phyloP scores from a whole-genome alignment of 2,329 filamentous ascomycete species.

The Apiospora malaysiana region DNA sequence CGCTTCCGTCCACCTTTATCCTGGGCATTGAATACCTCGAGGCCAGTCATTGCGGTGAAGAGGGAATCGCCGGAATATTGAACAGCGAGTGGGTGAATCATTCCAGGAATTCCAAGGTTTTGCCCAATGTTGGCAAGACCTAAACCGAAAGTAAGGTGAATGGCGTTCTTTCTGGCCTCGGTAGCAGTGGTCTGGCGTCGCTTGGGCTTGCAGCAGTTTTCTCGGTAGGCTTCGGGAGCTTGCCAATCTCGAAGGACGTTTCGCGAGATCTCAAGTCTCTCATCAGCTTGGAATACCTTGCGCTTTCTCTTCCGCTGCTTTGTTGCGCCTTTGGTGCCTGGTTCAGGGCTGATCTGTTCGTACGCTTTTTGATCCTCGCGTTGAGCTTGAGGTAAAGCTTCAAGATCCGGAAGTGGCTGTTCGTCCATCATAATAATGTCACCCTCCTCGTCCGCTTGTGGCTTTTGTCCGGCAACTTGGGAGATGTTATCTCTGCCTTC shows the following conservation, averaged over 20 bases:
- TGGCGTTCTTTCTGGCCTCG: constrained; percentile 51
- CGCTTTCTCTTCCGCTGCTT: constrained; percentile 34
- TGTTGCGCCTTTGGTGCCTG: neutral
- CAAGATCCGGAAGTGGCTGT: constrained; percentile 45
- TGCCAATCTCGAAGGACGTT: constrained; percentile 48
- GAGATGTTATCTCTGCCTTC: constrained; percentile 24
- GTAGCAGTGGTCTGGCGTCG: constrained; percentile 35
- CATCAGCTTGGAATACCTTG: constrained; percentile 34
- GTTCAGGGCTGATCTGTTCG: constrained; percentile 3
- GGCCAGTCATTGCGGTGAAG: constrained; percentile 44
- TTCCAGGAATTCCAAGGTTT: constrained; percentile 36
- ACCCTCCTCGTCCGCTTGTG: constrained; percentile 38
- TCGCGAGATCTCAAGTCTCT: constrained; percentile 43
- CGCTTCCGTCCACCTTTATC: constrained; percentile 33
- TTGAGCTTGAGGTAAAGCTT: constrained; percentile 37
- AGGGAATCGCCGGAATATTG: constrained; percentile 54
- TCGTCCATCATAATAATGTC: constrained; percentile 46
- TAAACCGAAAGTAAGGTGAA: constrained; percentile 46
- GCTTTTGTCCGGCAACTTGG: constrained; percentile 20
- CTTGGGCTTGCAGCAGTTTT: constrained; percentile 52
- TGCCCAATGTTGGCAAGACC: constrained; percentile 46
- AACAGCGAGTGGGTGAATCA: constrained; percentile 51
- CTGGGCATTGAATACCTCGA: constrained; percentile 34
- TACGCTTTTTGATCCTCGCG: constrained; percentile 28
- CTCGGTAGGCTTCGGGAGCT: constrained; percentile 44